Conservation (phyloP, 2,329 filamentous ascomycete species). For the Ilyonectria sp. region DNA sequence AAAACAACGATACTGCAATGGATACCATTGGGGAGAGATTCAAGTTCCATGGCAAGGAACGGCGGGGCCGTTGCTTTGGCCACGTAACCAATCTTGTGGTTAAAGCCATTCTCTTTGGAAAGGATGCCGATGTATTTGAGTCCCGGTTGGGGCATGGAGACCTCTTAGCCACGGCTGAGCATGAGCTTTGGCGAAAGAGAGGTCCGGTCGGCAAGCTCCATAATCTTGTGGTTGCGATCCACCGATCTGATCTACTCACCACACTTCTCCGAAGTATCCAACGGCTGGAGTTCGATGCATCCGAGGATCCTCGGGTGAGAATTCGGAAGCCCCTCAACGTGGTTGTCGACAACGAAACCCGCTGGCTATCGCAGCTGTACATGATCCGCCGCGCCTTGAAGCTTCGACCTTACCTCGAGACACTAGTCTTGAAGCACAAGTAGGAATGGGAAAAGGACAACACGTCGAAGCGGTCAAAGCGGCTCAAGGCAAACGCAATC, state of each 20-base stretch:
- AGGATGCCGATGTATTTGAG: slow-evolving; percentile 31
- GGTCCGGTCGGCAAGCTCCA: slow-evolving; percentile 34
- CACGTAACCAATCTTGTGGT: slow-evolving; percentile 31
- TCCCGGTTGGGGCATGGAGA: background rate
- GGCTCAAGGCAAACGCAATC: background rate
- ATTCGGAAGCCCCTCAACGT: slow-evolving; percentile 27
- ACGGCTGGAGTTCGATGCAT: slow-evolving; percentile 8
- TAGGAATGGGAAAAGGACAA: slow-evolving; percentile 12
- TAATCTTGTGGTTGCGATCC: slow-evolving; percentile 30
- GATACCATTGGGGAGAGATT: slow-evolving; percentile 29
- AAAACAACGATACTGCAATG: slow-evolving; percentile 35
- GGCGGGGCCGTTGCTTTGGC: slow-evolving; percentile 30
- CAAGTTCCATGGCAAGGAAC: slow-evolving; percentile 16
- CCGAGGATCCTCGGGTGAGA: slow-evolving; percentile 19
- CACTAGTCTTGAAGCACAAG: no score
- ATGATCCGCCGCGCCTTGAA: slow-evolving; percentile 33
- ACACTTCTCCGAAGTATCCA: slow-evolving; percentile 23
- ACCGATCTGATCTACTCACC: slow-evolving; percentile 27
- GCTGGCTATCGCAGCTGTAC: slow-evolving; percentile 36
- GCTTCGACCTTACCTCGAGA: no score
- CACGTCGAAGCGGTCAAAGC: slow-evolving; percentile 22
- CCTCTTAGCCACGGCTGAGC: slow-evolving; percentile 9
- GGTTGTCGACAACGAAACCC: slow-evolving; percentile 32
- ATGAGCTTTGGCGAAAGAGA: slow-evolving; percentile 25
- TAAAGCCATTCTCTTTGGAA: slow-evolving; percentile 35